phyloP scores from a whole-genome alignment of 306 rosid species.

The Acacia acuminata region DNA sequence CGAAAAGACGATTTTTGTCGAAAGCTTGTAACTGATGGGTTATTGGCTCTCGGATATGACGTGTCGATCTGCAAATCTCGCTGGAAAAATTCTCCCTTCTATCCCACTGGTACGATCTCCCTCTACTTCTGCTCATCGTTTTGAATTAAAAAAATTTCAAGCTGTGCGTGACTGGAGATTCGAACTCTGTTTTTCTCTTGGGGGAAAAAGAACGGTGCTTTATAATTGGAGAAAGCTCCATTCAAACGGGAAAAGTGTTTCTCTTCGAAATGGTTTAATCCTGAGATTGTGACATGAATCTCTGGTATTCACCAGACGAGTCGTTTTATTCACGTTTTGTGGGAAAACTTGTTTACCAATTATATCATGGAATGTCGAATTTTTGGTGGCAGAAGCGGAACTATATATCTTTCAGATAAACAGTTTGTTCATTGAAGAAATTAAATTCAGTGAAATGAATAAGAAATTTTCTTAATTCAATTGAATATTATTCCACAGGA shows the following conservation, averaged over 20 bases:
- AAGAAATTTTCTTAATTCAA: neutral
- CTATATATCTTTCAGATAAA: neutral
- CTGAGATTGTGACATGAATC: neutral
- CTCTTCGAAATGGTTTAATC: neutral
- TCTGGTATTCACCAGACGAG: neutral
- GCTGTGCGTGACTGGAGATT: constrained; percentile 3
- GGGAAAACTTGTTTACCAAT: neutral
- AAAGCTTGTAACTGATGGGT: constrained; percentile 47
- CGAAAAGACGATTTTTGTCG: constrained; percentile 67
- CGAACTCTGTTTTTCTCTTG: neutral
- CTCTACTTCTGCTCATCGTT: neutral
- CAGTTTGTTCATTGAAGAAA: neutral
- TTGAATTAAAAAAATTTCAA: neutral
- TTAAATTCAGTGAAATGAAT: neutral
- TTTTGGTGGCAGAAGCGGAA: neutral
- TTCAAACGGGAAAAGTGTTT: neutral
- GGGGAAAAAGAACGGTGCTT: neutral
- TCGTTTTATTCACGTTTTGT: neutral
- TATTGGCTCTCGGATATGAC: constrained; percentile 71
- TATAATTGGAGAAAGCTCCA: neutral
- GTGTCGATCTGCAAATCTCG: constrained; percentile 82
- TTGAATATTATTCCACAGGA: constrained; percentile 35
- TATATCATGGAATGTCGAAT: neutral
- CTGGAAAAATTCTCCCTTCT: constrained; percentile 76
- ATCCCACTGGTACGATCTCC: constrained; percentile 60